Conservation (phyloP, 2,329 filamentous ascomycete genomes). For the Penicillium sp. region DNA sequence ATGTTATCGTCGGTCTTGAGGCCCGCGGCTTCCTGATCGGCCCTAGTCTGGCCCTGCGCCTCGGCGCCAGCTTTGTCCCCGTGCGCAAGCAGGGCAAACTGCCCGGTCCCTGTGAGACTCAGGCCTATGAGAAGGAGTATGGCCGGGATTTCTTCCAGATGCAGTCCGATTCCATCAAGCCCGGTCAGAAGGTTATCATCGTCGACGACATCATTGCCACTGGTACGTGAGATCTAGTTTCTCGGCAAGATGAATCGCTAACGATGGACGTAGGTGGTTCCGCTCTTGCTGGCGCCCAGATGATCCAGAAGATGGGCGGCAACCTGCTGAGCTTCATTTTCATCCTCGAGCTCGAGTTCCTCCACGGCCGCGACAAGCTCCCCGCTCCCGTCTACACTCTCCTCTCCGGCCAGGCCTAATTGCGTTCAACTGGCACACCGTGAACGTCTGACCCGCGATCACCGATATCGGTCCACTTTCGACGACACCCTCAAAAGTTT, state of each 20-base stretch:
- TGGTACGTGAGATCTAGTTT: slow-evolving; percentile 57
- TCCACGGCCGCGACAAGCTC: slow-evolving; percentile 89
- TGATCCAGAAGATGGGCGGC: slow-evolving; percentile 83
- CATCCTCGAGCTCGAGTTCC: slow-evolving; percentile 90
- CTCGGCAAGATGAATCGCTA: background rate
- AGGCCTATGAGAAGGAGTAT: slow-evolving; percentile 92
- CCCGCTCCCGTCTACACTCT: slow-evolving; percentile 80
- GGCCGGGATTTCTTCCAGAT: slow-evolving; percentile 95
- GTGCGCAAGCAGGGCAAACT: slow-evolving; percentile 96
- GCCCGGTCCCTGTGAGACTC: slow-evolving; percentile 81
- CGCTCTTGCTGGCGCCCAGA: slow-evolving; percentile 78
- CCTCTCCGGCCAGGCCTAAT: slow-evolving; percentile 60
- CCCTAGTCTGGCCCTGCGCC: slow-evolving; percentile 76
- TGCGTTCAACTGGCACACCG: background rate
- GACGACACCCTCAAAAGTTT: background rate
- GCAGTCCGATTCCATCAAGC: slow-evolving; percentile 79
- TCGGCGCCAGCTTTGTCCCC: slow-evolving; percentile 85
- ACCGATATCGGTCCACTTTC: slow-evolving; percentile 5
- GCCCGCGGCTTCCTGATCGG: slow-evolving; percentile 95
- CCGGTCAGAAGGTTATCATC: slow-evolving; percentile 84
- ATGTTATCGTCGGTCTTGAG: slow-evolving; percentile 91
- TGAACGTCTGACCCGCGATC: slow-evolving; percentile 10
- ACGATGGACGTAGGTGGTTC: slow-evolving; percentile 67
- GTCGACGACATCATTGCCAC: slow-evolving; percentile 99
- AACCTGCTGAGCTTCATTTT: slow-evolving; percentile 87